Base-by-base conservation (phyloP, 441 rosid species). In the Gossypium davidsonii region DNA sequence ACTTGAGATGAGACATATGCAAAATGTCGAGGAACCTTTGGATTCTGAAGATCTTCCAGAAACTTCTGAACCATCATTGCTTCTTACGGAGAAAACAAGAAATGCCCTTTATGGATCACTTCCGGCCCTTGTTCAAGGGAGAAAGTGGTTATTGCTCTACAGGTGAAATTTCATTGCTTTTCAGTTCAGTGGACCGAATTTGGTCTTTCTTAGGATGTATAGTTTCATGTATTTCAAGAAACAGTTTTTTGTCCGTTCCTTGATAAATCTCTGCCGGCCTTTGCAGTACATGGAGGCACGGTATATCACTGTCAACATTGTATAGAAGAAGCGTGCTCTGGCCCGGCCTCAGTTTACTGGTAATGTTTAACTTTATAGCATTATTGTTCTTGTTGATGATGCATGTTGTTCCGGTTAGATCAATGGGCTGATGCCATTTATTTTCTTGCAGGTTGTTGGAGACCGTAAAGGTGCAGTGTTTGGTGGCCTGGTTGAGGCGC, bases 281-380 rank as follows among this genome's bases (percentile, higher is more conserved):
- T 80, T 77, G 37, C 78, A 92, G 99, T 81, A 94, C 99, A 53
- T 92, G 99, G 99, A 91, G 93, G 84, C 97, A 94, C 63, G 99
- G 99, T 23, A 90, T 94, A 79, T 90, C 99, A 34, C 91, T 94
- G 58, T 89, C 96, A 53, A 91, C 97, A 20, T 79, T 94, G 46
- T 94, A 94, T 78, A 86, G 99, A 76, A 89, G 94, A 87, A 92
- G 99, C 89, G 82, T 79, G 82, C 91, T 94, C 67, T 94, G 94
- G 97, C 93, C 97, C 74, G 99, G 99, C 68, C 91, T 78, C 23
- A 91, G 96, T 79, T 81, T 92, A 85, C 89, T 94, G 89, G 99
- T 94, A 85, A 58, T 52, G 7, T 62, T 59, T 72, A 25, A 21
- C 34, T 31, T 31, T 31, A 31, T 31, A 31, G 6, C 34, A 31